These are phyloP conservation scores for Termitomyces sp. DNA, from an alignment of 768 basidiomycete species.

Conservation along the genomic window DNA sequence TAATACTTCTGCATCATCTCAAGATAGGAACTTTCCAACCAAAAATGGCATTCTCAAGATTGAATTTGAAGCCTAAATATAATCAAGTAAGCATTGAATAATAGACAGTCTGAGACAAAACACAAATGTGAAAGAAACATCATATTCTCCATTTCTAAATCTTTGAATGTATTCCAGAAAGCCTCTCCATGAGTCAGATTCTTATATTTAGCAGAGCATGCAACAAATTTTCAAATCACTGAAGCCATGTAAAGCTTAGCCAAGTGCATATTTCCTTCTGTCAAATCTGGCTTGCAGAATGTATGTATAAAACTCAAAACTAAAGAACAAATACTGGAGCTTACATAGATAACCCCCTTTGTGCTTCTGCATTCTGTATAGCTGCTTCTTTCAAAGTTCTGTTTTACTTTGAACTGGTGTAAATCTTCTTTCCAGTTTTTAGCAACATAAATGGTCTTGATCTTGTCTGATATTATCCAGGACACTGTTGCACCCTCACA, in stretches of 20 bases:
- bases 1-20: background rate
- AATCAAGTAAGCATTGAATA: background rate
- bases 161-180: constrained; percentile 6
- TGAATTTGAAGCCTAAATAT: constrained; percentile 5
- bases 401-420: no score
- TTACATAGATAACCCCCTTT: no score
- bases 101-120: background rate
- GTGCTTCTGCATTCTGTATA: no score
- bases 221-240: background rate
- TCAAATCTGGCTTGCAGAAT: no score
- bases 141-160: constrained; percentile 1
- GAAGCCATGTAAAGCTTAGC: background rate
- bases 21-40: background rate
- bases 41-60: constrained; percentile 6
- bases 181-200: constrained; percentile 11
- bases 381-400: no score
- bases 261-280: constrained; percentile 12
- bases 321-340: no score
- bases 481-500: no score
- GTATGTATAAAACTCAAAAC: no score
- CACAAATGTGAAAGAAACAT: background rate
- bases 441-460: no score
- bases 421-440: no score
- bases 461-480: no score
- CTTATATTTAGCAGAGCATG: constrained; percentile 9